A percentile compares a stretch with the other conserved stretches of the same genome.
Conservation (phyloP, 2,329 filamentous ascomycete species). For the Balansia obtecta region DNA sequence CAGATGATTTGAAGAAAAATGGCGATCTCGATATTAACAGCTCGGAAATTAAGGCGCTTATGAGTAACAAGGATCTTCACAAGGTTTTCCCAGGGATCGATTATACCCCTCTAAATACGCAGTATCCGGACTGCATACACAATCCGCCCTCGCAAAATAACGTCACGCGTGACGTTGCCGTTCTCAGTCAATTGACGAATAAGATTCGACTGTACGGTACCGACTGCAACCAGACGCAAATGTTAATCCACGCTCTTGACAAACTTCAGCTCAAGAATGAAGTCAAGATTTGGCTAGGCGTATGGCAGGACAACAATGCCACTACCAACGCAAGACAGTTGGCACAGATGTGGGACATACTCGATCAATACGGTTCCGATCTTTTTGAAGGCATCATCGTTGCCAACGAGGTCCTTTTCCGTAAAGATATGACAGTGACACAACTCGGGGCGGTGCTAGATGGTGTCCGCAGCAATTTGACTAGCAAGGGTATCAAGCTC, state of each 20-base stretch:
- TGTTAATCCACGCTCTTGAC: conserved; percentile 75
- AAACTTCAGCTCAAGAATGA: conserved; percentile 55
- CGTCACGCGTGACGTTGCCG: conserved; percentile 78
- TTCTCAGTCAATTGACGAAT: conserved; percentile 82
- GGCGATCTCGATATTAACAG: conserved; percentile 66
- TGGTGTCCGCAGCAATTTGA: conserved; percentile 62
- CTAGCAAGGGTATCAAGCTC: conserved; percentile 50
- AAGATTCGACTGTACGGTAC: conserved; percentile 83
- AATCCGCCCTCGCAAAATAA: conserved; percentile 86
- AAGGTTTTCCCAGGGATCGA: conserved; percentile 93
- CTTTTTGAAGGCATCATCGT: conserved; percentile 76
- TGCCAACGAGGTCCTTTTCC: conserved; percentile 69
- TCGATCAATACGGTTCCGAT: conserved; percentile 52
- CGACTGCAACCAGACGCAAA: conserved; percentile 94
- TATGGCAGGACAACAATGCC: conserved; percentile 76
- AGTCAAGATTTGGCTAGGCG: conserved; percentile 87
- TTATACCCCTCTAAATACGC: conserved; percentile 83
- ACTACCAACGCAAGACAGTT: conserved; percentile 81
- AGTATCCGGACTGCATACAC: conserved; percentile 72
- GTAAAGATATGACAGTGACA: conserved; percentile 57
- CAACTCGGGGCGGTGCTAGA: conserved; percentile 52
- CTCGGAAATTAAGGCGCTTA: conserved; percentile 62
- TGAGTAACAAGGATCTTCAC: conserved; percentile 73
- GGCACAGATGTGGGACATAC: conserved; percentile 68
- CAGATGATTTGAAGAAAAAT: conserved; percentile 47